Evolutionary conservation across 139 green algal species (phyloP), one percentile per base, ranked within the genome.

Genomic region (Chlorella sp.): DNA sequence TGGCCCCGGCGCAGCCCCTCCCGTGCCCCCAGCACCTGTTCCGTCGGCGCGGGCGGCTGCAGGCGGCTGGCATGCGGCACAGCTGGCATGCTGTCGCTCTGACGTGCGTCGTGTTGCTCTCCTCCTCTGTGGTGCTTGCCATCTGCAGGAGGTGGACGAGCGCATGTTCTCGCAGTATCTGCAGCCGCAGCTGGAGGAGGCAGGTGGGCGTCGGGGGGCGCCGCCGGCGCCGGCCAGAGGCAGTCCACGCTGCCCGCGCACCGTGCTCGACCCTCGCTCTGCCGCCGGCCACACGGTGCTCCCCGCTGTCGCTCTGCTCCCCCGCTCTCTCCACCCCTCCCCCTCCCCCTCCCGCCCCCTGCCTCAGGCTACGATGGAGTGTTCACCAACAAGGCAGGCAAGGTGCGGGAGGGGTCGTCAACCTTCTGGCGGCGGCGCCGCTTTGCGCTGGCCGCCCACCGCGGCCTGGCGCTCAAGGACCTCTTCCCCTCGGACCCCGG

Each of bases 61-160:
- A 12, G 15, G 33, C 11, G 11, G 55, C 55, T 62, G 55, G 27
- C 27, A 61, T 8, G 8, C 50, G 15, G 50, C 50, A 59, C 27
- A 59, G 8, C 14, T 29, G 9, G 14, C 50, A 59, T 59, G 50
- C 50, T 31, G 8, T 59, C 19, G n/a, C n/a, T n/a, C 50, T 29
- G 19, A 59, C 12, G 14, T 29, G 50, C 19, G 12, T 21, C 19
- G 5, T 29, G 50, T 8, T 59, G 50, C 8, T 12, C 61, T 68
- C 36, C 61, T 21, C n/a, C 38, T 1, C 31, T 41, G 15, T 17
- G 14, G n/a, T 53, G 8, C 2, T 51, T 43, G 12, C 71, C 25
- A 8, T 83, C 59, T 90, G 55, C 92, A 97, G 82, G 93, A 98
- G 74, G 90, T 98, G 35, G 93, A 98, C 68, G 86, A 91, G 64